These are phyloP conservation scores for Erodium chrysanthum DNA, from an alignment of 441 rosid species.

Conservation along the genomic window DNA sequence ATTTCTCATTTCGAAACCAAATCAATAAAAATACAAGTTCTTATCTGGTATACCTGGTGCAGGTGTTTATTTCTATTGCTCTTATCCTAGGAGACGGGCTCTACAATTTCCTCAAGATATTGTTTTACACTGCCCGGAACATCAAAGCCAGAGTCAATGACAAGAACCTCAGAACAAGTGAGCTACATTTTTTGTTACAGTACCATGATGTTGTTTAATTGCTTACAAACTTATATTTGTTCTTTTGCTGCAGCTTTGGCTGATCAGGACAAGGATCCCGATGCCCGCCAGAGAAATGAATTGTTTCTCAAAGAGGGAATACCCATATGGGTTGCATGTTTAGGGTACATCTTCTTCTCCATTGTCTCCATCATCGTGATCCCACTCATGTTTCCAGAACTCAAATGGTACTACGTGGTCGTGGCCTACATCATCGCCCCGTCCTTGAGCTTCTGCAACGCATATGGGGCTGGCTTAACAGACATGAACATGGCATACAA, in stretches of 20 bases:
- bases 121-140: constrained; percentile 41
- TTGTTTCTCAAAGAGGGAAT: constrained; percentile 60
- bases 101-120: constrained; percentile 78
- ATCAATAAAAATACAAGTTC: no score
- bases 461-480: constrained; percentile 87
- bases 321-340: constrained; percentile 64
- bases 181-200: constrained; percentile 1
- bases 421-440: constrained; percentile 82
- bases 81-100: constrained; percentile 85
- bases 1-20: constrained; percentile 3
- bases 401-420: constrained; percentile 83
- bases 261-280: constrained; percentile 19
- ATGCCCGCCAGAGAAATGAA: constrained; percentile 47
- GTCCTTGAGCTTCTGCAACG: constrained; percentile 81
- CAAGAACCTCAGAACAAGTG: constrained; percentile 37
- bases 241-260: constrained; percentile 22
- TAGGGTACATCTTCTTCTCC: constrained; percentile 53
- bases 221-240: neutral
- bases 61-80: constrained; percentile 87
- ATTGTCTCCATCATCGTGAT: constrained; percentile 51
- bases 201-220: neutral
- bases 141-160: constrained; percentile 30
- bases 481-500: constrained; percentile 96
- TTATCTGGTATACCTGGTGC: constrained; percentile 17
- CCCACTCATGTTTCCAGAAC: constrained; percentile 74